A percentile compares a stretch with the other conserved stretches of the same genome.
Conservation (phyloP, 441 rosid genomes). For the Adansonia madagascariensis region DNA sequence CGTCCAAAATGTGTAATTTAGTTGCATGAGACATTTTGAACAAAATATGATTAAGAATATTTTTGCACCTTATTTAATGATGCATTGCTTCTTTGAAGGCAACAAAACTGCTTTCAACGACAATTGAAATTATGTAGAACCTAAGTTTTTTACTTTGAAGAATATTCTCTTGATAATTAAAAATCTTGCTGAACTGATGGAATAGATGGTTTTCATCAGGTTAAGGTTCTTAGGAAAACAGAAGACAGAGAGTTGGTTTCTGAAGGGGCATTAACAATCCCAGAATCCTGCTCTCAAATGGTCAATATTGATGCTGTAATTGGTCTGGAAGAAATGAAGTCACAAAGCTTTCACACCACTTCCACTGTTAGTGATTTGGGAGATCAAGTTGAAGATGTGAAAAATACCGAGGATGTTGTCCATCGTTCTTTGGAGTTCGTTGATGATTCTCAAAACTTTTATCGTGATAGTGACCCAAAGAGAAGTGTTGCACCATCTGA, state of each 20-base stretch:
- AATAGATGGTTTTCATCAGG: conserved; percentile 53
- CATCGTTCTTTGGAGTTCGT: conserved; percentile 33
- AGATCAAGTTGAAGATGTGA: conserved; percentile 39
- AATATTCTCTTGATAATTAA: conserved; percentile 4
- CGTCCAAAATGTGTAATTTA: background rate
- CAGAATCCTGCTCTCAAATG: conserved; percentile 31
- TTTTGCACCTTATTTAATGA: conserved; percentile 20
- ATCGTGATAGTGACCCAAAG: conserved; percentile 33
- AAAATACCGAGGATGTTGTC: conserved; percentile 33
- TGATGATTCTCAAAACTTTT: conserved; percentile 36
- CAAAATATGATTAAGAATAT: background rate
- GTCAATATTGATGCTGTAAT: conserved; percentile 30
- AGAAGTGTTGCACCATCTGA: conserved; percentile 45
- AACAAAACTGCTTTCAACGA: conserved; percentile 30
- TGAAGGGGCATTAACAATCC: conserved; percentile 25
- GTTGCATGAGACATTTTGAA: background rate
- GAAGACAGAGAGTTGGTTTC: conserved; percentile 43
- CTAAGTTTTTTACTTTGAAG: conserved; percentile 17
- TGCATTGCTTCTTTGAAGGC: conserved; percentile 4
- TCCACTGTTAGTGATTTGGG: conserved; percentile 36
- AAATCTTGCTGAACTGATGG: conserved; percentile 40
- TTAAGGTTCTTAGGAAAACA: conserved; percentile 37
- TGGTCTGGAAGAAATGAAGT: conserved; percentile 42
- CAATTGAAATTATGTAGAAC: conserved; percentile 3
- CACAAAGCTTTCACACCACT: conserved; percentile 32